phyloP scores from a whole-genome alignment of 1,284 basidiomycete genomes.

The Cryptococcus amylolentus region DNA sequence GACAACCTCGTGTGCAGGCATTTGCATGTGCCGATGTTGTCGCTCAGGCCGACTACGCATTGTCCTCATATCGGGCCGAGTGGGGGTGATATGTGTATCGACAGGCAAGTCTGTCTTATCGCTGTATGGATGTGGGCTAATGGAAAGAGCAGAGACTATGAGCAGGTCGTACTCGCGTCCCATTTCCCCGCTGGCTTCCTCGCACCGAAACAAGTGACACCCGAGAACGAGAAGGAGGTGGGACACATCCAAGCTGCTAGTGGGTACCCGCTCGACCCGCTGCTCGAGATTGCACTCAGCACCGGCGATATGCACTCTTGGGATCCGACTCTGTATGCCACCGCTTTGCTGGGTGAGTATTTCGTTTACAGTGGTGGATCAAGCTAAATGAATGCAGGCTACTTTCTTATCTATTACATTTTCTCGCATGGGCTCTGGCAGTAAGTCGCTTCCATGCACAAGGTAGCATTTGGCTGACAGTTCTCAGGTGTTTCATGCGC shows the following conservation, averaged over 20 bases:
- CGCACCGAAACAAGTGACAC: slow-evolving; percentile 26
- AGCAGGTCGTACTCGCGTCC: slow-evolving; percentile 15
- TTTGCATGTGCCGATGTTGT: slow-evolving; percentile 27
- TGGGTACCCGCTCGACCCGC: slow-evolving; percentile 12
- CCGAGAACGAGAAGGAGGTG: slow-evolving; percentile 23
- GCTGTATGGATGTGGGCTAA: neutral
- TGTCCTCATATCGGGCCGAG: slow-evolving; percentile 27
- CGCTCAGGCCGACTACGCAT: slow-evolving; percentile 18
- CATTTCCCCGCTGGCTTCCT: slow-evolving; percentile 28
- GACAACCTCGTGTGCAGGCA: slow-evolving; percentile 31
- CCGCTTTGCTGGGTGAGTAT: slow-evolving; percentile 20
- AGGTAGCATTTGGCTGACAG: neutral
- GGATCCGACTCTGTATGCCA: slow-evolving; percentile 28
- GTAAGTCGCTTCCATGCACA: slow-evolving; percentile 8
- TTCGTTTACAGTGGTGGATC: no score
- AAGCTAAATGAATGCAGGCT: slow-evolving; percentile 7
- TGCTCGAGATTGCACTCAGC: slow-evolving; percentile 22
- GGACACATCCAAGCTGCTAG: slow-evolving; percentile 13
- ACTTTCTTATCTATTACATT: slow-evolving; percentile 24
- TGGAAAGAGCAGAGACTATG: slow-evolving; percentile 14
- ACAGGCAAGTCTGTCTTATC: slow-evolving; percentile 11
- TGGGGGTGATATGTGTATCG: slow-evolving; percentile 29
- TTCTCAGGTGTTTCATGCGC: slow-evolving; percentile 3
- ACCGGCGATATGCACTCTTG: slow-evolving; percentile 19
- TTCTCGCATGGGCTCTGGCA: slow-evolving; percentile 14